Evolutionary conservation across 495 filamentous ascomycete genomes (phyloP).

Genomic region (Pseudomonodictys pantanalensis): DNA sequence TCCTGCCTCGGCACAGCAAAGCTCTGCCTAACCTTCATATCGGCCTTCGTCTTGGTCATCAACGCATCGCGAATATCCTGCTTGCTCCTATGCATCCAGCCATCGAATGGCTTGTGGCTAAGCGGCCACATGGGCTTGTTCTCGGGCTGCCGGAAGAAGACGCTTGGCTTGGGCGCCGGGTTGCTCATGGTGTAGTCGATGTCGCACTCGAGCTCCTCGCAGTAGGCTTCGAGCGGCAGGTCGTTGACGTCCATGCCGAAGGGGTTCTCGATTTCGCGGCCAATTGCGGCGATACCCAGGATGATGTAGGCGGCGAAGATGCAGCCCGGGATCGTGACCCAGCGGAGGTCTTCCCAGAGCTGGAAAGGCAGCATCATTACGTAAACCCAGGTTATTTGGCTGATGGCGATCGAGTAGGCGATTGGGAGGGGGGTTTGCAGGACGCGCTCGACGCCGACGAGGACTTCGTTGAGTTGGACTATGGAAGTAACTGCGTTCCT

Average conservation of each 20-base stretch:
- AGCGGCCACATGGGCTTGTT: slow-evolving; percentile 73
- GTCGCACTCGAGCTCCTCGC: slow-evolving; percentile 67
- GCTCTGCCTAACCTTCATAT: slow-evolving; percentile 26
- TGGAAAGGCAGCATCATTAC: slow-evolving; percentile 84
- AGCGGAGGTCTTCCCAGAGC: slow-evolving; percentile 59
- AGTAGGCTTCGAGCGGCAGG: slow-evolving; percentile 75
- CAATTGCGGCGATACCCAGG: slow-evolving; percentile 64
- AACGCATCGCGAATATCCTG: slow-evolving; percentile 59
- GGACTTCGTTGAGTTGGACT: slow-evolving; percentile 65
- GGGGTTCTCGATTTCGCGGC: slow-evolving; percentile 88
- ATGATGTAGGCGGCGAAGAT: slow-evolving; percentile 79
- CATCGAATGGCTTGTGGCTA: slow-evolving; percentile 55
- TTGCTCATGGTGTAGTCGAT: slow-evolving; percentile 68
- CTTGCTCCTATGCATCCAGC: slow-evolving; percentile 61
- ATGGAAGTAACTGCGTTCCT: slow-evolving; percentile 36
- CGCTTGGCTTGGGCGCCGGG: slow-evolving; percentile 52
- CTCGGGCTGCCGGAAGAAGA: slow-evolving; percentile 55
- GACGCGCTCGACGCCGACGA: slow-evolving; percentile 75
- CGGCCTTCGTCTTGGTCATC: slow-evolving; percentile 31
- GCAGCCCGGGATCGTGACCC: slow-evolving; percentile 84
- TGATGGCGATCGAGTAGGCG: slow-evolving; percentile 82
- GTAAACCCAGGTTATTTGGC: slow-evolving; percentile 89
- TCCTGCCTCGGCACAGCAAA: slow-evolving; percentile 2
- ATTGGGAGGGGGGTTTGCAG: slow-evolving; percentile 81
- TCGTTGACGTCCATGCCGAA: slow-evolving; percentile 90